Base-by-base conservation (phyloP, 1,284 basidiomycete genomes). In the Rhizopogon parksii region DNA sequence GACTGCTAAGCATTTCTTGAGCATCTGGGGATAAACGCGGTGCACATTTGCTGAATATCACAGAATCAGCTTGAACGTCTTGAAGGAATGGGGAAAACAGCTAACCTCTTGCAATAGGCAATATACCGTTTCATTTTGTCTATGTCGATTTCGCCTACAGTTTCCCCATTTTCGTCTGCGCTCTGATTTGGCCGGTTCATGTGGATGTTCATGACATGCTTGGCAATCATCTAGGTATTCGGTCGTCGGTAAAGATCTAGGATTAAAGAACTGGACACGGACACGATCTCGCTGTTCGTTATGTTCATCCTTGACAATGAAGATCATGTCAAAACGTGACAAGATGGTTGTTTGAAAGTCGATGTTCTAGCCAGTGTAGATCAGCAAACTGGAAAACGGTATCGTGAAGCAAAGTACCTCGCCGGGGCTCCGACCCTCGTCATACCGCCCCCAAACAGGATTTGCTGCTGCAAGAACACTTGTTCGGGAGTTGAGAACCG, bases 311-410 rank as follows among this genome's bases (percentile, higher is more conserved):
- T 91, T 95, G 58, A 99, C 90, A 60, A 99, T 96, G 74, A 99
- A 99, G 63, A 99, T 99, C 96, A 99, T 97, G 66, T 99, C 96
- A 70, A 99, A 99, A 56, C 96, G 87, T 49, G 93, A 97, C 69
- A 99, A 70, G 63, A 99, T 97, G 1, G 96, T 99, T 2, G 96
- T 98, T 72, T 98, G 95, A 68, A 97, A 97, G 67, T 97, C 95
- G 54, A 97, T 97, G 66, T 97, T 97, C 88, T 93, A 50, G 34
- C 24, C 53, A 0, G 39, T 25, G 36, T 34, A 34, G 5, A 47
- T 1, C 4, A 38, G 48, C 11, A 40, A 40, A 25, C 21, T 40
- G 17, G 40, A 15, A 24, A 48, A 30, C 27, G n/a, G 19, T 7
- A 36, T 43, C 38, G 2, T 36, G 11, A 14, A 50, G 19, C 11